Evolutionary conservation across 371 early-diverging fungal genomes (phyloP), one percentile per base, ranked within the genome.

Genomic region (Homolaphlyctis polyrhiza): DNA sequence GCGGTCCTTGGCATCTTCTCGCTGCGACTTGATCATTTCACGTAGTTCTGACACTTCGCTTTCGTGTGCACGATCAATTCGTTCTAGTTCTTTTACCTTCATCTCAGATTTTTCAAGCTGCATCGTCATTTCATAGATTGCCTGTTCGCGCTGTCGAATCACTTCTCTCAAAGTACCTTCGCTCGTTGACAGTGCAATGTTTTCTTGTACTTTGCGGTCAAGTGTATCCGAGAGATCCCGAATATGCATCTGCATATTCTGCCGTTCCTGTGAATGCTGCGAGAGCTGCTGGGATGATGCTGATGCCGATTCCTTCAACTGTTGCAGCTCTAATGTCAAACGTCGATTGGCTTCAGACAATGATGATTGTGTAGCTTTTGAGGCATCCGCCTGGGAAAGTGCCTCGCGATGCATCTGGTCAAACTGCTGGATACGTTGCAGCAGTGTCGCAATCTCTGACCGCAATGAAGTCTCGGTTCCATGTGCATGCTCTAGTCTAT

Each of bases 131-230:
- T 55, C 55, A 27, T 55, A 33, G 18, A 55, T 33, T 2, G 3
- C 33, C n/a, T 55, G 6, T 30, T 35, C 8, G 2, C n/a, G 4
- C 8, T 2, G 3, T 3, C 55, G 55, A 18, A 55, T 25, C 5
- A 33, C 4, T 25, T 55, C 55, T 25, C 32, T 55, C 30, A 35
- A 25, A 33, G 6, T 30, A 14, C 18, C 35, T 25, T 55, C 55
- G 28, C 30, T 4, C 35, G 55, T 21, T 3, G 35, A 27, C 8
- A 55, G 35, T 2, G 4, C 55, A 3, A n/a, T 14, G 18, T 14
- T 2, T 25, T 55, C 55, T 55, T 55, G 55, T 25, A n/a, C 32
- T 25, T 55, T 55, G 35, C 28, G 55, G 8, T 55, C 55, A n/a
- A 55, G 35, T 3, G 55, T 2, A 2, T 55, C 55, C 8, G 55